Conservation (phyloP, 2,329 filamentous ascomycete species). For the Venturiaceae sp. region DNA sequence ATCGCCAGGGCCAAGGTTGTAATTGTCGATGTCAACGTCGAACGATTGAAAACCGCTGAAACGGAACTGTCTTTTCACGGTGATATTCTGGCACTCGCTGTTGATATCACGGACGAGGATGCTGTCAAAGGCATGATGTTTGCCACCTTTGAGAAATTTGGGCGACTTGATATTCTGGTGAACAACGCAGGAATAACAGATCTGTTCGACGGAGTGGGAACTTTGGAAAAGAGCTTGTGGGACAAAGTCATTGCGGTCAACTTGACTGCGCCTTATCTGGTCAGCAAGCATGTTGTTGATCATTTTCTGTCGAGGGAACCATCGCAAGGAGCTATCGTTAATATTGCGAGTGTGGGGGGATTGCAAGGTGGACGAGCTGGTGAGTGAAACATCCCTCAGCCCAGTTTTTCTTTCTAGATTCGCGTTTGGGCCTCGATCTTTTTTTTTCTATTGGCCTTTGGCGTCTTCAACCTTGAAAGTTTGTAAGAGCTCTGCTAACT, state of each 20-base stretch:
- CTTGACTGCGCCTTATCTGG: conserved; percentile 44
- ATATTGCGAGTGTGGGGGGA: conserved; percentile 40
- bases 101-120: neutral
- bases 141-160: conserved; percentile 23
- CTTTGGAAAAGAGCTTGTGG: conserved; percentile 37
- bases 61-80: neutral
- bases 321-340: conserved; percentile 40
- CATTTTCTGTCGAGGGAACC: conserved; percentile 34
- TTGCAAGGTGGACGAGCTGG: conserved; percentile 31
- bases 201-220: conserved; percentile 42
- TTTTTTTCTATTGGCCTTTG: too few relatives aligned
- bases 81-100: neutral
- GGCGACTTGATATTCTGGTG: conserved; percentile 46
- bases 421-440: too few relatives aligned
- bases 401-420: too few relatives aligned
- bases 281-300: conserved; percentile 41
- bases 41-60: neutral
- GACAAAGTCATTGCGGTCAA: conserved; percentile 47
- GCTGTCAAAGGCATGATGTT: neutral
- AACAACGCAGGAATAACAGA: conserved; percentile 52
- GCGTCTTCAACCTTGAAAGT: too few relatives aligned
- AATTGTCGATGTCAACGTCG: neutral
- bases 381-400: conserved; percentile 19
- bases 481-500: too few relatives aligned
- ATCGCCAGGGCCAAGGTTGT: neutral